A percentile compares a stretch with the other conserved stretches of the same genome.
phyloP scores from a whole-genome alignment of 1,139 yeast species.

The Scheffersomyces parashehatae region DNA sequence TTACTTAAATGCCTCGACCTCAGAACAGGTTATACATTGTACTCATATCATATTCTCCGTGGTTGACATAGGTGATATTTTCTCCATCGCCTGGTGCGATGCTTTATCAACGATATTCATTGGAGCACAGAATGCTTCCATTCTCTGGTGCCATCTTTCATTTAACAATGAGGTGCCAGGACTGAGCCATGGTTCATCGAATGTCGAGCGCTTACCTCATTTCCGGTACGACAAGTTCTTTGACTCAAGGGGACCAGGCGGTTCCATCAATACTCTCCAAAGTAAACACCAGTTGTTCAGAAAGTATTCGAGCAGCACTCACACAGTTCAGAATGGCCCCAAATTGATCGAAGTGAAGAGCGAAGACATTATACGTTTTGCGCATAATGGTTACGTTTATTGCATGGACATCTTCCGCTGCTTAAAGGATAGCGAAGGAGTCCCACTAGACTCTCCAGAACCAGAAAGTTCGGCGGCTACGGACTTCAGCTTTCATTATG shows the following conservation, averaged over 20 bases:
- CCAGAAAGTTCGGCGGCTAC: slow-evolving; percentile 11
- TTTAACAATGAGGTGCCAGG: slow-evolving; percentile 2
- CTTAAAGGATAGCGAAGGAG: not conserved
- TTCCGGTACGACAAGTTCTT: slow-evolving; percentile 83
- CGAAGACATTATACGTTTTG: slow-evolving; percentile 68
- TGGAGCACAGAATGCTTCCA: slow-evolving; percentile 91
- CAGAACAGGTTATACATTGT: slow-evolving; percentile 24
- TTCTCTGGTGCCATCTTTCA: slow-evolving; percentile 63
- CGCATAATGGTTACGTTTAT: slow-evolving; percentile 90
- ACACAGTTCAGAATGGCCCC: slow-evolving; percentile 13
- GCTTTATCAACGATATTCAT: slow-evolving; percentile 63
- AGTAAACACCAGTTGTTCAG: slow-evolving; percentile 30
- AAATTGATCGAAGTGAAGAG: slow-evolving; percentile 67
- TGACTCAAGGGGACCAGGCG: slow-evolving; percentile 88
- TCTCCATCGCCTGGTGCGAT: slow-evolving; percentile 75
- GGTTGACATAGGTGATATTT: slow-evolving; percentile 91
- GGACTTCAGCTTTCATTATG: slow-evolving; percentile 23
- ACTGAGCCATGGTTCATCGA: slow-evolving; percentile 5
- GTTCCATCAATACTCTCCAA: slow-evolving; percentile 42
- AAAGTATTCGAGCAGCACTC: slow-evolving; percentile 14
- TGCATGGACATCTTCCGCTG: slow-evolving; percentile 50
- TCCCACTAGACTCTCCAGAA: not conserved
- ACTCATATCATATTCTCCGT: slow-evolving; percentile 76
- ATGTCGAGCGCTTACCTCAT: slow-evolving; percentile 61
- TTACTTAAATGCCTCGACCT: not conserved